A percentile compares a stretch with the other conserved stretches of the same genome.
Conservation (phyloP, 371 early-diverging fungal genomes). For the Umbelopsis sp. region DNA sequence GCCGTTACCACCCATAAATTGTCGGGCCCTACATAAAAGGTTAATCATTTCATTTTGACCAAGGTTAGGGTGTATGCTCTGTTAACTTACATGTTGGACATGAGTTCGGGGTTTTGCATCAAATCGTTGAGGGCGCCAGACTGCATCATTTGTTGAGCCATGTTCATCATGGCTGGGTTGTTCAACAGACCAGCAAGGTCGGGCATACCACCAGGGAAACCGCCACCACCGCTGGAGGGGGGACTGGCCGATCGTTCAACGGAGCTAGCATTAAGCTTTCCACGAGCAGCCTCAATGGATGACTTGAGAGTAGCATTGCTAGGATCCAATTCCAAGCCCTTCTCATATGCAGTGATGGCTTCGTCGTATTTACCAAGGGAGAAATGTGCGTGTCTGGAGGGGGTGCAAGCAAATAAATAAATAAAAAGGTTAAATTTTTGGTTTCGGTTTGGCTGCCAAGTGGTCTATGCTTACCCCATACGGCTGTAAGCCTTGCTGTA, state of each 20-base stretch:
- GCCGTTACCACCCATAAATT: conserved; percentile 71
- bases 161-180: conserved; percentile 92
- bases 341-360: conserved; percentile 89
- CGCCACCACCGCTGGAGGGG: conserved; percentile 34
- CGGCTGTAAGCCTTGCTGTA: conserved; percentile 95
- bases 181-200: conserved; percentile 71
- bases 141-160: conserved; percentile 94
- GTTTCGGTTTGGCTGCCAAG: too few species aligned
- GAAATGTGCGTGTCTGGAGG: conserved; percentile 82
- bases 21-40: conserved; percentile 62
- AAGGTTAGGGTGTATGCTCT: too few species aligned
- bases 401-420: neutral
- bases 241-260: conserved; percentile 42
- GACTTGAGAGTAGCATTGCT: conserved; percentile 72
- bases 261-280: conserved; percentile 40
- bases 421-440: too few species aligned
- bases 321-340: conserved; percentile 91
- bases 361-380: conserved; percentile 81
- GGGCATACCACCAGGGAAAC: conserved; percentile 60
- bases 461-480: conserved; percentile 63
- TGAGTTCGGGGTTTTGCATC: conserved; percentile 88
- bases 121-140: conserved; percentile 84
- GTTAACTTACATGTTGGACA: conserved; percentile 73
- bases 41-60: too few species aligned
- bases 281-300: conserved; percentile 64